Evolutionary conservation across 495 filamentous ascomycete species (phyloP), one percentile per base, ranked within the genome.

Genomic region (Thozetella sp.): DNA sequence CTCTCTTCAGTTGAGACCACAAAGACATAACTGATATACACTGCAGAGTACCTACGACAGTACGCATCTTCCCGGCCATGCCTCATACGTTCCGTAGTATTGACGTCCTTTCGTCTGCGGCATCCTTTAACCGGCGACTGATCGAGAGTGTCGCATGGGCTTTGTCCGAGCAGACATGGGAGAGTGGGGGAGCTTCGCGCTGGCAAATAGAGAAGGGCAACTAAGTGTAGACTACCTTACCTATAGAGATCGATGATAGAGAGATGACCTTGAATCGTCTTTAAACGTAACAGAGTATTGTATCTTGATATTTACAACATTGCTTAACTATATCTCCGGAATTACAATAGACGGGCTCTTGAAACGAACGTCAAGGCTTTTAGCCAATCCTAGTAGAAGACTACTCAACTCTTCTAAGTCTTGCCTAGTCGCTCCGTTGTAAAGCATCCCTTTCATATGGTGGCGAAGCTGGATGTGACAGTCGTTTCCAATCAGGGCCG

Each of bases 391-490:
- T n/a, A 48, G n/a, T n/a, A 48, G n/a, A n/a, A 48, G 43, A 19
- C 20, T 19, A 20, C 43, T 48, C n/a, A 48, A n/a, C 4, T 48
- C 20, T n/a, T 48, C 43, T n/a, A 48, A 20, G n/a, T 48, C 43
- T 9, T 20, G 11, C n/a, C n/a, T 48, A 11, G 43, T 48, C n/a
- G 43, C 43, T 4, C 43, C 43, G 43, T 19, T 48, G 43, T 48
- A 48, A 10, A 48, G n/a, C 43, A 48, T 48, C 9, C 43, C 43
- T 19, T 48, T 48, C 43, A 48, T 48, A 20, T 48, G 43, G n/a
- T 48, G 43, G 43, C 43, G 43, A 3, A 48, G n/a, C 43, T 48
- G 43, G 9, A 48, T 48, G 43, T 48, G 43, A n/a, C 43, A 48
- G 43, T 48, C 43, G n/a, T 15, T 48, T 3, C 43, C 43, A 19